Conservation (phyloP, 2,329 filamentous ascomycete species). For the Arthrobotrys iridis region DNA sequence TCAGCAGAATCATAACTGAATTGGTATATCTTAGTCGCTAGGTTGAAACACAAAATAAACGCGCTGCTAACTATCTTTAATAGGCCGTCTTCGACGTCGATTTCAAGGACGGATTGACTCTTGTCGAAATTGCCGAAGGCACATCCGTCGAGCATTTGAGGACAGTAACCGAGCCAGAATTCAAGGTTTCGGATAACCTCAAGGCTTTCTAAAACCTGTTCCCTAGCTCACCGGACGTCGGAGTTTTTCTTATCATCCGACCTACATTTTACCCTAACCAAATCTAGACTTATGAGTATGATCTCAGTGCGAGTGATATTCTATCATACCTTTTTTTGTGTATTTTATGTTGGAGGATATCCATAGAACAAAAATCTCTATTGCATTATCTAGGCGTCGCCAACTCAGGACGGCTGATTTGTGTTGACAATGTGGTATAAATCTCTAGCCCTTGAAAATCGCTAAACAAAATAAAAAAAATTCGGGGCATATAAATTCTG, state of each 20-base stretch:
- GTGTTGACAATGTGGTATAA: constrained; percentile 41
- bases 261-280: background rate
- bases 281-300: background rate
- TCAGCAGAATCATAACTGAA: constrained; percentile 78
- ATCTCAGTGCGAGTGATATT: background rate
- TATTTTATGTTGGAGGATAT: constrained; percentile 6
- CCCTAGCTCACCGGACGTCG: background rate
- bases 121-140: constrained; percentile 76
- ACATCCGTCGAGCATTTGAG: constrained; percentile 75
- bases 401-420: background rate
- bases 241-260: background rate
- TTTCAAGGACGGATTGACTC: constrained; percentile 70
- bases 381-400: background rate
- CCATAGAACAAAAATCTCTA: constrained; percentile 9
- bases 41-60: background rate
- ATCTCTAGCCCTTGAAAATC: background rate
- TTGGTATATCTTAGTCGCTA: constrained; percentile 67
- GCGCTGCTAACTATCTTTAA: constrained; percentile 60
- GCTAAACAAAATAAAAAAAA: constrained; percentile 2
- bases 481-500: constrained; percentile 7
- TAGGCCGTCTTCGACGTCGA: constrained; percentile 75
- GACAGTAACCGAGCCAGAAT: constrained; percentile 76
- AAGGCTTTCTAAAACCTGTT: constrained; percentile 64
- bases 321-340: background rate
- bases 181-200: constrained; percentile 70